Conservation (phyloP, 495 filamentous ascomycete species). For the Margaritispora aquatica region DNA sequence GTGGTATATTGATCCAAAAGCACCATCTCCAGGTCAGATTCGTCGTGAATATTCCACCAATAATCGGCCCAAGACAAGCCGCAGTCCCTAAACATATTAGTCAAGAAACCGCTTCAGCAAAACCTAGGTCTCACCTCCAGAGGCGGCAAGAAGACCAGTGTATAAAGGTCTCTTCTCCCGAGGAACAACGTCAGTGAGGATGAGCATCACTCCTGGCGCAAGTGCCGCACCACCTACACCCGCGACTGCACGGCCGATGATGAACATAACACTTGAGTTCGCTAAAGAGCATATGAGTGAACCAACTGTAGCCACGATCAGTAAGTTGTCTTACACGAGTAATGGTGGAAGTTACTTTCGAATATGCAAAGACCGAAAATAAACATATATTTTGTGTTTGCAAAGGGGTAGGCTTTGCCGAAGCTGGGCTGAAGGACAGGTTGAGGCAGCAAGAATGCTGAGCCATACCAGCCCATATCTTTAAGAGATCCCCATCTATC, state of each 20-base stretch:
- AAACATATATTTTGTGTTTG: neutral
- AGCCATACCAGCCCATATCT: conserved; percentile 4
- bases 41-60: conserved; percentile 4
- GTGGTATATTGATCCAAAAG: conserved; percentile 23
- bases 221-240: conserved; percentile 44
- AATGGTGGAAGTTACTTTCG: neutral
- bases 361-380: neutral
- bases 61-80: conserved; percentile 56
- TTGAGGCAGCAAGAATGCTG: neutral
- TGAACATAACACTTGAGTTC: conserved; percentile 45
- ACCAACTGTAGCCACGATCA: conserved; percentile 44
- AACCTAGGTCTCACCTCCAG: conserved; percentile 31
- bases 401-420: neutral
- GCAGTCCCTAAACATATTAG: conserved; percentile 12
- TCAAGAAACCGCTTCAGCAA: neutral
- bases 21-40: conserved; percentile 23
- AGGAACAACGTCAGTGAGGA: conserved; percentile 41
- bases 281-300: conserved; percentile 50
- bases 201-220: conserved; percentile 45
- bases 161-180: conserved; percentile 36
- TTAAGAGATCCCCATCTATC: neutral
- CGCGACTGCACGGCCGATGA: conserved; percentile 48
- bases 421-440: neutral
- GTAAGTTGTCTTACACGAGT: conserved; percentile 18
- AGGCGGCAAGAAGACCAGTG: neutral